Percentiles rank a stretch among this genome's conserved stretches.
Evolutionary conservation across 2,329 filamentous ascomycete species (phyloP).

Genomic region (Alternaria sp.): DNA sequence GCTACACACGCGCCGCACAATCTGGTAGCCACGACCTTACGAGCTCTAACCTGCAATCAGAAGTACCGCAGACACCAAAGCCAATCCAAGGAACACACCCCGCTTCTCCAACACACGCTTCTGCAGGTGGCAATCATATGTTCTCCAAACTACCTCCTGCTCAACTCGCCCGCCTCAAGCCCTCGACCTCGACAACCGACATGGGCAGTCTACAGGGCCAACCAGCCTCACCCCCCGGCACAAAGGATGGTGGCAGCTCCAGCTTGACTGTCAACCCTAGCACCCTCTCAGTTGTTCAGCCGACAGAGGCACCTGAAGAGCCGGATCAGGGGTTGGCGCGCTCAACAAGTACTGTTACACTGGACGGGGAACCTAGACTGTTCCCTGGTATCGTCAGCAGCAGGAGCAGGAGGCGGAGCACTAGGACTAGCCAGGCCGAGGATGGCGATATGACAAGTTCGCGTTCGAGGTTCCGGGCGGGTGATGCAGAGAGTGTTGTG

Average conservation of each 20-base stretch:
- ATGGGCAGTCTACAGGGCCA: slow-evolving; percentile 26
- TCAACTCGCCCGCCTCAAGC: slow-evolving; percentile 51
- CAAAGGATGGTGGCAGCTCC: slow-evolving; percentile 30
- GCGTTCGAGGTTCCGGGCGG: slow-evolving; percentile 17
- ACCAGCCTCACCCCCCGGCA: slow-evolving; percentile 38
- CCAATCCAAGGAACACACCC: slow-evolving; percentile 43
- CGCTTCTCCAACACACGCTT: slow-evolving; percentile 54
- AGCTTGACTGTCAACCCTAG: slow-evolving; percentile 44
- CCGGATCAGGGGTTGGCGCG: slow-evolving; percentile 30
- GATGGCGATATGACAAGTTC: slow-evolving; percentile 28
- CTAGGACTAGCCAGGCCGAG: slow-evolving; percentile 32
- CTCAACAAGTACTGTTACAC: slow-evolving; percentile 37
- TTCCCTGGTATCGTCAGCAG: slow-evolving; percentile 73
- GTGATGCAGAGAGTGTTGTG: slow-evolving; percentile 16
- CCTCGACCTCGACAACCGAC: slow-evolving; percentile 34
- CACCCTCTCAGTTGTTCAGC: slow-evolving; percentile 31
- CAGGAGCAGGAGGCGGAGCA: slow-evolving; percentile 50
- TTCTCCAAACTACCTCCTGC: slow-evolving; percentile 45
- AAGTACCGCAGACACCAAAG: slow-evolving; percentile 42
- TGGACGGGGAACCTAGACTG: slow-evolving; percentile 70
- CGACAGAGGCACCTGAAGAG: slow-evolving; percentile 34
- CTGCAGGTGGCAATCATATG: slow-evolving; percentile 44
- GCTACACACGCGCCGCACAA: slow-evolving; percentile 54
- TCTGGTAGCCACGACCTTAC: slow-evolving; percentile 45
- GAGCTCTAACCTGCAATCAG: slow-evolving; percentile 47